A percentile compares a stretch with the other conserved stretches of the same genome.
Conservation (phyloP, 306 rosid genomes). For the Biancaea sappan region DNA sequence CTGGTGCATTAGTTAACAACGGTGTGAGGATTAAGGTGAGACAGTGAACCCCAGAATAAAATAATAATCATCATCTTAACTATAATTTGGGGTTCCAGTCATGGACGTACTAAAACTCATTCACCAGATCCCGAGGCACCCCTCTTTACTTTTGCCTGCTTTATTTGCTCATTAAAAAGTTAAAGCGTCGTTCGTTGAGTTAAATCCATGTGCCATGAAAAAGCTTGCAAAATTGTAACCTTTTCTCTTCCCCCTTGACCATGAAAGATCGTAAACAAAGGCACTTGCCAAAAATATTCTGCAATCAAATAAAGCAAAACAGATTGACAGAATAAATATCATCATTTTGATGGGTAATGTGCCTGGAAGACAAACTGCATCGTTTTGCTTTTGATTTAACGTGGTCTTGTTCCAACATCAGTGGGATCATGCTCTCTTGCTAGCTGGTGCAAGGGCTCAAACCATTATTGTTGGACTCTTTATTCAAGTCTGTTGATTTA, state of each 20-base stretch:
- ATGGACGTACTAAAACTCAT: slow-evolving; percentile 39
- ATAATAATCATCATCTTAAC: neutral
- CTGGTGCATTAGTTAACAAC: too few species aligned
- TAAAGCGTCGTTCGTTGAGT: slow-evolving; percentile 39
- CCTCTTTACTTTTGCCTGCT: slow-evolving; percentile 43
- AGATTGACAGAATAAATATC: slow-evolving; percentile 53
- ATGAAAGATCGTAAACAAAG: slow-evolving; percentile 40
- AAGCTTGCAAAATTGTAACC: slow-evolving; percentile 48
- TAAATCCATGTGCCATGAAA: slow-evolving; percentile 59
- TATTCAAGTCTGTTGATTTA: too few species aligned
- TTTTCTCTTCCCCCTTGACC: slow-evolving; percentile 37
- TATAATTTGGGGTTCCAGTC: slow-evolving; percentile 40
- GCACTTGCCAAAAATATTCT: slow-evolving; percentile 53
- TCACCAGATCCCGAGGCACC: slow-evolving; percentile 61
- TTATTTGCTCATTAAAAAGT: slow-evolving; percentile 50
- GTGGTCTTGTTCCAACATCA: slow-evolving; percentile 42
- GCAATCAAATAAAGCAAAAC: slow-evolving; percentile 49
- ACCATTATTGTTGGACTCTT: too few species aligned
- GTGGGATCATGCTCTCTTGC: slow-evolving; percentile 40
- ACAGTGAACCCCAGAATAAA: slow-evolving; percentile 4
- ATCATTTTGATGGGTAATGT: slow-evolving; percentile 49
- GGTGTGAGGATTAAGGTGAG: slow-evolving; percentile 5
- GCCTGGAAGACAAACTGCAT: slow-evolving; percentile 50
- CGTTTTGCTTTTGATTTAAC: slow-evolving; percentile 44
- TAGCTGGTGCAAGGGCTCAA: slow-evolving; percentile 5